phyloP scores from a whole-genome alignment of 2,329 filamentous ascomycete genomes.

The Neofusicoccum cordaticola region DNA sequence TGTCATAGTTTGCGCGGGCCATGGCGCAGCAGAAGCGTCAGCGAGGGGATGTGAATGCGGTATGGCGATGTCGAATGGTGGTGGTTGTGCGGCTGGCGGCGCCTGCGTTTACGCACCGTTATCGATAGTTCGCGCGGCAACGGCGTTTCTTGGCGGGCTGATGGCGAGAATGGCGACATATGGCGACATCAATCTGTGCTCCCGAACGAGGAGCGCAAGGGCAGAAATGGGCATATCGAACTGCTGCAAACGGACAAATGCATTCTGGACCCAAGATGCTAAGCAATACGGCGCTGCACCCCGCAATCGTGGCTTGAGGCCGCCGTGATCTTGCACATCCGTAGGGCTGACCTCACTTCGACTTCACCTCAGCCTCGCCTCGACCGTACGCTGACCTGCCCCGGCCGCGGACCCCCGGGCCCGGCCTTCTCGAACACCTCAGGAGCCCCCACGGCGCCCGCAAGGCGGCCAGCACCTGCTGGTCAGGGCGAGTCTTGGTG shows the following conservation, averaged over 20 bases:
- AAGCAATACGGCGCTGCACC: slow-evolving; percentile 7
- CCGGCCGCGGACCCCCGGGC: not conserved
- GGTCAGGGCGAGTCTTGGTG: too few relatives aligned
- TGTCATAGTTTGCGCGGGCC: slow-evolving; percentile 7
- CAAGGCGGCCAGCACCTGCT: too few relatives aligned
- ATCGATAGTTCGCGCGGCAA: slow-evolving; percentile 15
- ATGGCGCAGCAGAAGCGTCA: not conserved
- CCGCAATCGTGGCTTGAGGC: slow-evolving; percentile 4
- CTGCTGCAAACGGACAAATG: slow-evolving; percentile 8
- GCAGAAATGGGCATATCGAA: not conserved
- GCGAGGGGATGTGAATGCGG: not conserved
- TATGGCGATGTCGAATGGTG: not conserved
- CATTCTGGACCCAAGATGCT: not conserved
- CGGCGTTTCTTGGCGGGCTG: slow-evolving; percentile 1
- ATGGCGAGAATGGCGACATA: slow-evolving; percentile 11
- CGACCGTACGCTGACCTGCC: not conserved
- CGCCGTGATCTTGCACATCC: not conserved
- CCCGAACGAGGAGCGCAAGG: slow-evolving; percentile 8
- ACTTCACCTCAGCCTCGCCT: not conserved
- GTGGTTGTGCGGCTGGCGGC: not conserved
- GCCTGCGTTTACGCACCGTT: not conserved
- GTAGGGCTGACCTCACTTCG: slow-evolving; percentile 6
- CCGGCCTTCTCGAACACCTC: too few relatives aligned
- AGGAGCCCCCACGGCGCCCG: too few relatives aligned
- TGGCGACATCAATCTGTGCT: slow-evolving; percentile 10